A percentile compares a stretch with the other conserved stretches of the same genome.
These are phyloP conservation scores for Gossypium arboreum DNA, from an alignment of 345 rosid genomes.

Conservation along the genomic window DNA sequence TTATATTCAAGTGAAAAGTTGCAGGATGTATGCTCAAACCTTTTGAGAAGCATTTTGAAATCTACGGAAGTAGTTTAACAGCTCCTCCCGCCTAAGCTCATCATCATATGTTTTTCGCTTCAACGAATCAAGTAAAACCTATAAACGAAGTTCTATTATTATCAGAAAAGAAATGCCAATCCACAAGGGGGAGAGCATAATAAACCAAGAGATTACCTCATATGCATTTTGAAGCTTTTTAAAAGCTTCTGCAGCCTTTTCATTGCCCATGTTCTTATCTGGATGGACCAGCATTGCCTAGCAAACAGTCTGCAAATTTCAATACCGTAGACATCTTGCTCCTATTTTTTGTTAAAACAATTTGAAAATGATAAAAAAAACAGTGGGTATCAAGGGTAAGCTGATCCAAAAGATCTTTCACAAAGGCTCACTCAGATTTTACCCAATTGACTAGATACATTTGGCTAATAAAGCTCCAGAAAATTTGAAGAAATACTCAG, in stretches of 20 bases:
- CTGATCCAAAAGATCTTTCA: background rate
- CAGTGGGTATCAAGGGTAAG: slow-evolving; percentile 1
- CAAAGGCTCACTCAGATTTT: background rate
- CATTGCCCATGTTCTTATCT: slow-evolving; percentile 97
- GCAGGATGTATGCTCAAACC: slow-evolving; percentile 37
- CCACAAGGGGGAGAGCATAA: background rate
- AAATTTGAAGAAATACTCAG: slow-evolving; percentile 9
- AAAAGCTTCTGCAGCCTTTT: slow-evolving; percentile 98
- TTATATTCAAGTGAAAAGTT: background rate
- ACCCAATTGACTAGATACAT: background rate
- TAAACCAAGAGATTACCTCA: slow-evolving; percentile 51
- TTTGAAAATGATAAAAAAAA: background rate
- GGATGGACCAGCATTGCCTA: slow-evolving; percentile 99
- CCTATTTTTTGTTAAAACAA: background rate
- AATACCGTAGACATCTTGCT: slow-evolving; percentile 12
- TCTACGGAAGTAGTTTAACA: slow-evolving; percentile 70
- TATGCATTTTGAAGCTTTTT: slow-evolving; percentile 98
- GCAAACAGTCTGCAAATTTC: slow-evolving; percentile 23
- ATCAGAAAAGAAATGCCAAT: background rate
- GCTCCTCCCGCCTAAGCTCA: slow-evolving; percentile 83
- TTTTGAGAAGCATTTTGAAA: slow-evolving; percentile 73
- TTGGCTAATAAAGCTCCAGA: background rate
- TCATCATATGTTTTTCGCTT: slow-evolving; percentile 90
- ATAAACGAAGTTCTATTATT: slow-evolving; percentile 3
- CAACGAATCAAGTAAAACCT: slow-evolving; percentile 85